These are phyloP conservation scores for Clathrospora elynae DNA, from an alignment of 2,329 filamentous ascomycete genomes.

Conservation along the genomic window DNA sequence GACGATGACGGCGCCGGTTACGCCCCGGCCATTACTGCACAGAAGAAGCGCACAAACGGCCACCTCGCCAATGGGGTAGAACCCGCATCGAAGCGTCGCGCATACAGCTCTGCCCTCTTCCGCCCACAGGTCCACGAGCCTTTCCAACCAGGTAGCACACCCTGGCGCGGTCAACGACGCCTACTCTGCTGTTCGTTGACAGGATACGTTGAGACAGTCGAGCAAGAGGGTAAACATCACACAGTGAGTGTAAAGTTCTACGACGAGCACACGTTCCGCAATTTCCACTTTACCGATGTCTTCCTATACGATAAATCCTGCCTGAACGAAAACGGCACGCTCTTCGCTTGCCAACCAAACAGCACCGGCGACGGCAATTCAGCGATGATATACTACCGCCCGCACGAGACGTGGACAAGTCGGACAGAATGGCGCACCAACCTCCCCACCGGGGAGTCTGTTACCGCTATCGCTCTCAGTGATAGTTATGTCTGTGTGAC, in stretches of 20 bases:
- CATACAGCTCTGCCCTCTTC: constrained; percentile 53
- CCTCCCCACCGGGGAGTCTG: constrained; percentile 83
- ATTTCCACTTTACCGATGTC: constrained; percentile 97
- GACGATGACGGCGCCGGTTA: constrained; percentile 97
- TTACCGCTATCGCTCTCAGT: constrained; percentile 87
- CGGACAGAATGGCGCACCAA: constrained; percentile 87
- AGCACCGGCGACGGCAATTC: constrained; percentile 57
- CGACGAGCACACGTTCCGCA: constrained; percentile 86
- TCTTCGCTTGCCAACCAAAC: constrained; percentile 79
- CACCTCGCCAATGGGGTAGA: constrained; percentile 52
- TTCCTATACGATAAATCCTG: constrained; percentile 97
- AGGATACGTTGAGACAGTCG: constrained; percentile 95
- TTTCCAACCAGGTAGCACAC: constrained; percentile 93
- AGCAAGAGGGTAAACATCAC: constrained; percentile 84
- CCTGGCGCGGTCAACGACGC: constrained; percentile 91
- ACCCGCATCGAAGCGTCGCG: constrained; percentile 57
- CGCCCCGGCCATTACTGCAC: constrained; percentile 63
- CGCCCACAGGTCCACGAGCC: constrained; percentile 76
- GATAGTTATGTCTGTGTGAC: constrained; percentile 89
- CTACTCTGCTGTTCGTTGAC: constrained; percentile 93
- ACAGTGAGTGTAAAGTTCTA: constrained; percentile 98
- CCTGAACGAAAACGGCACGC: constrained; percentile 77
- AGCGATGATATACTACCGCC: constrained; percentile 90
- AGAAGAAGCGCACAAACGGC: constrained; percentile 65
- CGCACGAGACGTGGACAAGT: constrained; percentile 95